phyloP scores from a whole-genome alignment of 208 protist genomes.

The Leishmania tarentolae region DNA sequence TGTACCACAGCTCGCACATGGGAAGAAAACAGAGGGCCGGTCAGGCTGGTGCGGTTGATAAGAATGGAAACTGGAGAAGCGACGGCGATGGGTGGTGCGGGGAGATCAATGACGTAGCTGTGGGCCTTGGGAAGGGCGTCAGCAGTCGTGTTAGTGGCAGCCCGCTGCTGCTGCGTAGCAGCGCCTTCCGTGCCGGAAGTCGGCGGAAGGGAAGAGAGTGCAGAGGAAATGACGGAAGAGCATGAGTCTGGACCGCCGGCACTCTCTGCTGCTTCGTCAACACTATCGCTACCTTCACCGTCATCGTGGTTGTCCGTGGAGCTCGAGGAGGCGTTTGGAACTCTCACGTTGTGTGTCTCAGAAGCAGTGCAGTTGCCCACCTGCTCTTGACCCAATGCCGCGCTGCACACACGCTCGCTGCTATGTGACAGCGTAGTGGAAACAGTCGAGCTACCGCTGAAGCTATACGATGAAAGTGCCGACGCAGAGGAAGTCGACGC shows the following conservation, averaged over 20 bases:
- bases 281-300: neutral
- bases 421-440: neutral
- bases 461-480: neutral
- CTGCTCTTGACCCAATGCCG: neutral
- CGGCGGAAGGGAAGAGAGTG: neutral
- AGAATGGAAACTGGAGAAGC: slow-evolving; percentile 36
- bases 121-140: neutral
- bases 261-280: neutral
- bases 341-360: neutral
- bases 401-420: neutral
- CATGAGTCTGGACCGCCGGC: neutral
- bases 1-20: slow-evolving; percentile 32
- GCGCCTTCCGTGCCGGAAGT: neutral
- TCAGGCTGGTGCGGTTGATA: slow-evolving; percentile 19
- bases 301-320: neutral
- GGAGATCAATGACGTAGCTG: slow-evolving; percentile 19
- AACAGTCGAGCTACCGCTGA: neutral
- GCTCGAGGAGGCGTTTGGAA: neutral
- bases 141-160: neutral
- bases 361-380: neutral
- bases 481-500: neutral
- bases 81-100: slow-evolving; percentile 19
- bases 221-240: neutral
- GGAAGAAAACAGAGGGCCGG: slow-evolving; percentile 2
- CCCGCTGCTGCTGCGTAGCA: neutral